Percentiles rank a stretch among this genome's conserved stretches.
phyloP scores from a whole-genome alignment of 306 rosid species.

The Fagus crenata region DNA sequence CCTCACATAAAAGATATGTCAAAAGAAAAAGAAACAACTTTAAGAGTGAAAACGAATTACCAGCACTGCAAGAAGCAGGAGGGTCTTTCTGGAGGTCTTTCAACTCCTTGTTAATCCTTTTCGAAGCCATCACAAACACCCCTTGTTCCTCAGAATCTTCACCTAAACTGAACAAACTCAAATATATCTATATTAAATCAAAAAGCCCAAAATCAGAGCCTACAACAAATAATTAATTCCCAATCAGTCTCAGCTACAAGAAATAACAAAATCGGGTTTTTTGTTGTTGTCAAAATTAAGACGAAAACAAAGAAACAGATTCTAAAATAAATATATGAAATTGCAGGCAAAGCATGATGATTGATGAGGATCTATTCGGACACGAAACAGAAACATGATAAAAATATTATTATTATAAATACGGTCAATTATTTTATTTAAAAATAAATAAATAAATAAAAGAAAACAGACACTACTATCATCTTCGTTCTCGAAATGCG shows the following conservation, averaged over 20 bases:
- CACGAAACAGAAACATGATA: not conserved
- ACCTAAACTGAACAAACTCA: not conserved
- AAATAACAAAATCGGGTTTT: too few species aligned
- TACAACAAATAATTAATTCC: not conserved
- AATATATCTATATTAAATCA: not conserved
- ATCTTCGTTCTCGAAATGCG: not conserved
- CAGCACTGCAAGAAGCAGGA: slow-evolving; percentile 57
- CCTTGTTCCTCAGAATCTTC: not conserved
- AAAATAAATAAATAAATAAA: not conserved
- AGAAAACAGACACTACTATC: not conserved
- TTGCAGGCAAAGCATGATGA: not conserved
- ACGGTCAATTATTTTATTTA: not conserved
- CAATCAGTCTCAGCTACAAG: too few species aligned
- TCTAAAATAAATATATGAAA: not conserved
- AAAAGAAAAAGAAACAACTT: too few species aligned
- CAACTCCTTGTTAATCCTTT: slow-evolving; percentile 51
- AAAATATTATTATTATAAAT: not conserved
- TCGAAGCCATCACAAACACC: slow-evolving; percentile 40
- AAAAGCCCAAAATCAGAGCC: not conserved
- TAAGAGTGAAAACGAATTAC: slow-evolving; percentile 9
- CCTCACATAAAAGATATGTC: too few species aligned
- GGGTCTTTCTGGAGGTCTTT: slow-evolving; percentile 56
- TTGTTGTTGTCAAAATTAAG: not conserved
- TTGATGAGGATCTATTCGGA: slow-evolving; percentile 1
- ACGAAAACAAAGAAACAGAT: not conserved